These are phyloP conservation scores for Pyronema omphalodes DNA, from an alignment of 495 filamentous ascomycete species.

Conservation along the genomic window DNA sequence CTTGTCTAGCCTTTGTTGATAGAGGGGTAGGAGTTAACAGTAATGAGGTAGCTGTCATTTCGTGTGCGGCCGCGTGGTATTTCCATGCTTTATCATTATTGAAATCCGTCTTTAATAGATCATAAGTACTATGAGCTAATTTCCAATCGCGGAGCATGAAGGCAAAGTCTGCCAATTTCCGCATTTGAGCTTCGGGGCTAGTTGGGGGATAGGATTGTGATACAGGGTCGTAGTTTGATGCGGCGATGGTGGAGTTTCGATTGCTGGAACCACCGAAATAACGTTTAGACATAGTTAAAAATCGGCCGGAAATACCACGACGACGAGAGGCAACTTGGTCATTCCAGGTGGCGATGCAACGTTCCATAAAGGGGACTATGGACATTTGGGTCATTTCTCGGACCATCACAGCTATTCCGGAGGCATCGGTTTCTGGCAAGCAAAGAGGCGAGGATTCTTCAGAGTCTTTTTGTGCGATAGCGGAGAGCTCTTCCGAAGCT, in stretches of 20 bases:
- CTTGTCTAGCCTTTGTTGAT: constrained; percentile 52
- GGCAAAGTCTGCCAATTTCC: constrained; percentile 82
- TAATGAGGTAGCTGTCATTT: constrained; percentile 74
- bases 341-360: constrained; percentile 77
- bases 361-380: constrained; percentile 87
- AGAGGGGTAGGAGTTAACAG: constrained; percentile 54
- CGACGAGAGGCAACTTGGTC: constrained; percentile 87
- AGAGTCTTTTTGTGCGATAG: constrained; percentile 39
- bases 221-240: constrained; percentile 55
- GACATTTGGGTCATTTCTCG: constrained; percentile 88
- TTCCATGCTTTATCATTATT: constrained; percentile 91
- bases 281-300: constrained; percentile 78
- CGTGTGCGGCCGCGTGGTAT: constrained; percentile 68
- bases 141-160: constrained; percentile 95
- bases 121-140: constrained; percentile 76
- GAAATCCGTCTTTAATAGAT: constrained; percentile 71
- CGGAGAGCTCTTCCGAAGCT: constrained; percentile 62
- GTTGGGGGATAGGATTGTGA: constrained; percentile 72
- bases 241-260: constrained; percentile 29
- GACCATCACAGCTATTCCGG: constrained; percentile 68
- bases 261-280: constrained; percentile 45
- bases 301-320: constrained; percentile 68
- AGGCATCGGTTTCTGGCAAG: constrained; percentile 80
- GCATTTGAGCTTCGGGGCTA: constrained; percentile 70
- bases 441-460: constrained; percentile 44